A percentile compares a stretch with the other conserved stretches of the same genome.
Conservation (phyloP, 225 moss, liverwort and hornwort genomes). For the Neckera pumila region DNA sequence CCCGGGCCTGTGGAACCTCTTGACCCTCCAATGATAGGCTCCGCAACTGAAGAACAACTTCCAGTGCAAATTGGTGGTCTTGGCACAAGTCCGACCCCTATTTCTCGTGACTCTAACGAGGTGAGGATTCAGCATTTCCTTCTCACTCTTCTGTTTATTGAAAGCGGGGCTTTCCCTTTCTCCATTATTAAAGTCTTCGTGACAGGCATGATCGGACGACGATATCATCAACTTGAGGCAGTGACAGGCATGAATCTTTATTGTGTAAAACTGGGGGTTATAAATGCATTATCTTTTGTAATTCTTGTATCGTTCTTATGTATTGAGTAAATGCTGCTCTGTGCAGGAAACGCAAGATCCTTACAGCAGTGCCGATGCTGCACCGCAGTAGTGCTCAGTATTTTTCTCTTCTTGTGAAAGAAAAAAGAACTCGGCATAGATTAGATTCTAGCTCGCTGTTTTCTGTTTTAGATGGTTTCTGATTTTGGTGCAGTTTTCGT, state of each 20-base stretch:
- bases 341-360: conserved; percentile 30
- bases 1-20: conserved; percentile 5
- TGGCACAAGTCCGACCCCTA: neutral
- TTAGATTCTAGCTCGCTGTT: neutral
- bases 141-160: neutral
- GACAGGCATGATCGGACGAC: neutral
- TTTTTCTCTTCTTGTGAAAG: conserved; percentile 19
- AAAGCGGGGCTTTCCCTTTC: neutral
- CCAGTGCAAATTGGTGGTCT: conserved; percentile 10
- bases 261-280: neutral
- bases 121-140: conserved; percentile 1
- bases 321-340: neutral
- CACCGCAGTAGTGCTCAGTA: conserved; percentile 16
- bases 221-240: neutral
- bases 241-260: neutral
- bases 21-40: conserved; percentile 22
- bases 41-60: conserved; percentile 56
- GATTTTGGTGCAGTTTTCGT: neutral
- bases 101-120: conserved; percentile 25
- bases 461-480: neutral
- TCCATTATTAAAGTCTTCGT: neutral
- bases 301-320: neutral
- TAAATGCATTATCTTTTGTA: neutral
- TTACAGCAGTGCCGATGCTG: conserved; percentile 25
- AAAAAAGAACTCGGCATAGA: conserved; percentile 9